phyloP scores from a whole-genome alignment of 2,329 filamentous ascomycete species.

The Xylaria sp. region DNA sequence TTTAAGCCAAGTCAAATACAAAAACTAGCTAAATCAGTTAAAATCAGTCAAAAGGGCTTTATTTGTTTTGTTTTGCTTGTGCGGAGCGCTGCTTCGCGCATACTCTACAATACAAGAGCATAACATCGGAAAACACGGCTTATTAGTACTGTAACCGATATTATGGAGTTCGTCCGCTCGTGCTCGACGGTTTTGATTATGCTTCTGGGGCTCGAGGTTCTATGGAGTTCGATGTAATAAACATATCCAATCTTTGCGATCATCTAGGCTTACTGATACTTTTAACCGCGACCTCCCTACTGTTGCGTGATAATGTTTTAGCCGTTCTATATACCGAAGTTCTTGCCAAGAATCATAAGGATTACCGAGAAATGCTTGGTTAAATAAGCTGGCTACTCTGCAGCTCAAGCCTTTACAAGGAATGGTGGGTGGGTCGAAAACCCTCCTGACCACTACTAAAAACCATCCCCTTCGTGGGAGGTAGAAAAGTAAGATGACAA shows the following conservation, averaged over 20 bases:
- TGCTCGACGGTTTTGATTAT: conserved; percentile 59
- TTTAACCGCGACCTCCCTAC: conserved; percentile 57
- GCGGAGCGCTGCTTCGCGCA: conserved; percentile 58
- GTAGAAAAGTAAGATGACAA: too few relatives aligned
- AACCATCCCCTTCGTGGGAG: too few relatives aligned
- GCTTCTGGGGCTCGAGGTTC: conserved; percentile 49
- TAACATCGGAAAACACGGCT: conserved; percentile 49
- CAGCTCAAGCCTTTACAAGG: too few relatives aligned
- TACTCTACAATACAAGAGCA: conserved; percentile 57
- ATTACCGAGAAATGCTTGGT: conserved; percentile 51
- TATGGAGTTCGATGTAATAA: conserved; percentile 64
- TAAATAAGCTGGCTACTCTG: conserved; percentile 43
- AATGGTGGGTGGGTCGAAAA: too few relatives aligned
- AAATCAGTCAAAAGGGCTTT: too few relatives aligned
- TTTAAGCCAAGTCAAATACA: too few relatives aligned
- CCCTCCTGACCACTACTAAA: too few relatives aligned
- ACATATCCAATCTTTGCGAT: conserved; percentile 63
- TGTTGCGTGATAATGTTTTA: conserved; percentile 57
- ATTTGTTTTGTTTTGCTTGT: too few relatives aligned
- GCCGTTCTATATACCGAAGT: conserved; percentile 63
- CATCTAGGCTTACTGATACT: conserved; percentile 58
- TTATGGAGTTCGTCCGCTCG: conserved; percentile 50
- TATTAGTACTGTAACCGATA: conserved; percentile 58
- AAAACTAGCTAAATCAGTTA: too few relatives aligned
- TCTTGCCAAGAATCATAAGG: conserved; percentile 50